phyloP scores from a whole-genome alignment of 2,329 filamentous ascomycete genomes.

The Pseudogymnoascus destructans region DNA sequence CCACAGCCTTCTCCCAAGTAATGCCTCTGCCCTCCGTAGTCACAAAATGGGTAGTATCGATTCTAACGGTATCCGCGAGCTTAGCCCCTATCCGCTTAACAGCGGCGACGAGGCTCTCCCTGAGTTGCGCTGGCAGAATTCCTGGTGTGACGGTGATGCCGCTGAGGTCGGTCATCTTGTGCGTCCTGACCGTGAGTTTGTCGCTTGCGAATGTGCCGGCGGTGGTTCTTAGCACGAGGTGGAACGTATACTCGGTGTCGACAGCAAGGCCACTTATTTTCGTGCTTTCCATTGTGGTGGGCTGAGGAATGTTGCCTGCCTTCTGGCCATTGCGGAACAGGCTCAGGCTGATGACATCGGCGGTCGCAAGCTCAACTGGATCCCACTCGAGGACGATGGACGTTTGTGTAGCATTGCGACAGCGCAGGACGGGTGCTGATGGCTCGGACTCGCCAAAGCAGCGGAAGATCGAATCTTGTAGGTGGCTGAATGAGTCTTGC shows the following conservation, averaged over 20 bases:
- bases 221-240: constrained; percentile 78
- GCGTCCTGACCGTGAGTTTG: constrained; percentile 73
- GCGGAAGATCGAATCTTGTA: constrained; percentile 80
- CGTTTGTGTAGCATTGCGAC: constrained; percentile 97
- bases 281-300: constrained; percentile 77
- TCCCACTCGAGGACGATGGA: constrained; percentile 98
- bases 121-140: constrained; percentile 59
- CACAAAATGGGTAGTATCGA: constrained; percentile 97
- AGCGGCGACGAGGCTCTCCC: constrained; percentile 60
- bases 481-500: constrained; percentile 60
- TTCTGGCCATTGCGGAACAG: constrained; percentile 95
- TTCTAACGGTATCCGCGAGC: constrained; percentile 76
- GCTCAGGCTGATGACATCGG: constrained; percentile 76
- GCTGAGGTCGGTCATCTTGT: constrained; percentile 96
- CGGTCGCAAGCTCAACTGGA: constrained; percentile 81
- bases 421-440: constrained; percentile 64
- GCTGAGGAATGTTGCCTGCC: constrained; percentile 84
- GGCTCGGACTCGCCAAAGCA: constrained; percentile 77
- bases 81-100: constrained; percentile 86
- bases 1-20: constrained; percentile 89
- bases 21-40: constrained; percentile 85
- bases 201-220: constrained; percentile 80
- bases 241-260: constrained; percentile 91
- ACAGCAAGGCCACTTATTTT: constrained; percentile 96
- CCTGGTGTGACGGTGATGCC: constrained; percentile 92